Base-by-base conservation (phyloP, 352 stramenopile genomes). In the Achlya hypogyna region DNA sequence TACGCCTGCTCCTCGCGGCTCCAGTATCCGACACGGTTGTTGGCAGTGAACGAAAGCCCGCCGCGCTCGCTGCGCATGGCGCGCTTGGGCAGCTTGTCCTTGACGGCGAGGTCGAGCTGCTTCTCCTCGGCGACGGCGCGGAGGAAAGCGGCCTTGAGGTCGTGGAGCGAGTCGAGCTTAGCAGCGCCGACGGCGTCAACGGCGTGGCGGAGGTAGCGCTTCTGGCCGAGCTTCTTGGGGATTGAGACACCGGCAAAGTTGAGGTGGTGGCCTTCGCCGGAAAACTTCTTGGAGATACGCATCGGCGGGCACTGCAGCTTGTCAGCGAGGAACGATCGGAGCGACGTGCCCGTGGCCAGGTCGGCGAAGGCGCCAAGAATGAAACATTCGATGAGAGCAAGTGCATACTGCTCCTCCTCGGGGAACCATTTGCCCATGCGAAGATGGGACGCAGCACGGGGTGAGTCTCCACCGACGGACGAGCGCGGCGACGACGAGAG, bases 251-350 rank as follows among this genome's bases (percentile, higher is more conserved):
- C 38, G 38, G 38, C 38, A 45, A 45, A 45, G 38, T 45, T 45
- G 38, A 45, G 38, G 38, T 45, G 38, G 38, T 45, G 38, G 38
- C 38, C 38, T 45, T 45, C 38, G 38, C 38, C 38, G 12, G 38
- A 45, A 40, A 90, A 71, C 62, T 90, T 90, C 75, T 86, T 90
- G 32, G 78, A 86, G 22, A 90, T 76, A 23, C 82, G 77, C 23
- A 78, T 75, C 32, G 77, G 76, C 54, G 84, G 85, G 74, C 82
- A 90, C 67, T 73, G 71, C 22, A 90, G 71, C 63, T 84, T 74
- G 35, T 88, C 79, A 14, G 82, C 82, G 14, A 90, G 53, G 65
- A 84, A 90, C 65, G 84, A 86, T 59, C 79, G 80, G 29, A 90
- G 78, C 47, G 80, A 84, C 58, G 78, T 84, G 56, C 80, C 79